Conservation (phyloP, 2,329 filamentous ascomycete genomes). For the Alternaria rosae region DNA sequence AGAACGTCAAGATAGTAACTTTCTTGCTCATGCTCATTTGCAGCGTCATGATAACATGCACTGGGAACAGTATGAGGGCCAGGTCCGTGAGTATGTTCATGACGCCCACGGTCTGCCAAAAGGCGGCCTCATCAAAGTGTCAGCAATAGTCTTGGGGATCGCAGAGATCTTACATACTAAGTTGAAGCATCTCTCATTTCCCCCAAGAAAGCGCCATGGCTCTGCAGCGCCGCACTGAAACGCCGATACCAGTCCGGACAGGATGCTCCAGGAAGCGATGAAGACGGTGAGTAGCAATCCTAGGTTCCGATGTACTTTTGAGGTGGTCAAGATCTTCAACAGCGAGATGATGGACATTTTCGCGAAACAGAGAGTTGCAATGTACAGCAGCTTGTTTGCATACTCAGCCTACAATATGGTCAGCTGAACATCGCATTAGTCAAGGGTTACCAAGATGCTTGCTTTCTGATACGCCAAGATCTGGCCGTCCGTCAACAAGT, state of each 20-base stretch:
- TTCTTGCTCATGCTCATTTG: slow-evolving; percentile 47
- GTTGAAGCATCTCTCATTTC: slow-evolving; percentile 26
- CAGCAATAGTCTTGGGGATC: neutral
- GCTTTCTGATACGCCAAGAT: slow-evolving; percentile 43
- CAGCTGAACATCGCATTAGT: neutral
- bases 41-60: slow-evolving; percentile 45
- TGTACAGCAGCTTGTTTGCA: slow-evolving; percentile 45
- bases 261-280: slow-evolving; percentile 42
- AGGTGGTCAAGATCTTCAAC: slow-evolving; percentile 45
- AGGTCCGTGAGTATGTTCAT: slow-evolving; percentile 47
- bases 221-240: slow-evolving; percentile 42
- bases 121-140: slow-evolving; percentile 27
- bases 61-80: slow-evolving; percentile 42
- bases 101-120: slow-evolving; percentile 41
- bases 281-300: slow-evolving; percentile 34
- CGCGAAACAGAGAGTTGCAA: slow-evolving; percentile 43
- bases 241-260: slow-evolving; percentile 36
- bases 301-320: slow-evolving; percentile 37
- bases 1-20: slow-evolving; percentile 44
- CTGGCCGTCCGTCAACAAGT: slow-evolving; percentile 24
- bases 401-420: slow-evolving; percentile 38
- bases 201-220: slow-evolving; percentile 37
- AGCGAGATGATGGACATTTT: slow-evolving; percentile 48
- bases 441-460: slow-evolving; percentile 3
- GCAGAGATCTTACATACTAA: slow-evolving; percentile 26